Evolutionary conservation across 768 basidiomycete genomes (phyloP).

Genomic region (Lactarius akahatsu): DNA sequence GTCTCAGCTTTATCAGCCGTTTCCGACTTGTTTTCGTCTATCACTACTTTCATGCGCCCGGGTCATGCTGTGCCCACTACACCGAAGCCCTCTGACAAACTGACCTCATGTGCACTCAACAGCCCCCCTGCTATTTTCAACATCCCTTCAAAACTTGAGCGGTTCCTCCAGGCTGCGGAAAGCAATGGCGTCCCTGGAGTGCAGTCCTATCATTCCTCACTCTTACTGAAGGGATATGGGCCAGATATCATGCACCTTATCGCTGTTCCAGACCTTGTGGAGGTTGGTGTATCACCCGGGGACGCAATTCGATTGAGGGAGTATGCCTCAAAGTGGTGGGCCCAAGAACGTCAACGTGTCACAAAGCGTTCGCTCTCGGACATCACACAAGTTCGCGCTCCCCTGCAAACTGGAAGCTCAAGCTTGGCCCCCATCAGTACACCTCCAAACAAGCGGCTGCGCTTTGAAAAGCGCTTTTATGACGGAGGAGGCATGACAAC

Average conservation of each 20-base stretch:
- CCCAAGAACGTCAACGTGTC: background rate
- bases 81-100: too few species aligned
- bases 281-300: background rate
- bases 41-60: too few species aligned
- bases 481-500: background rate
- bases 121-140: background rate
- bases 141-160: background rate
- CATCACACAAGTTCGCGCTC: too few species aligned
- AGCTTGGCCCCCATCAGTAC: background rate
- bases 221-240: background rate
- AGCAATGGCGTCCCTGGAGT: background rate
- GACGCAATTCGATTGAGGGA: background rate
- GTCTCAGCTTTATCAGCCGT: too few species aligned
- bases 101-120: background rate
- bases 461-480: background rate
- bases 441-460: background rate
- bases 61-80: too few species aligned
- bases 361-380: background rate
- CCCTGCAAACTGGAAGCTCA: too few species aligned
- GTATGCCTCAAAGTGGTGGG: background rate
- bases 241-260: background rate
- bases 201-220: background rate
- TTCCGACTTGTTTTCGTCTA: too few species aligned
- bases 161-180: background rate
- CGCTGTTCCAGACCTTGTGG: background rate